A percentile compares a stretch with the other conserved stretches of the same genome.
phyloP scores from a whole-genome alignment of 768 basidiomycete genomes.

The Artomyces pyxidatus region DNA sequence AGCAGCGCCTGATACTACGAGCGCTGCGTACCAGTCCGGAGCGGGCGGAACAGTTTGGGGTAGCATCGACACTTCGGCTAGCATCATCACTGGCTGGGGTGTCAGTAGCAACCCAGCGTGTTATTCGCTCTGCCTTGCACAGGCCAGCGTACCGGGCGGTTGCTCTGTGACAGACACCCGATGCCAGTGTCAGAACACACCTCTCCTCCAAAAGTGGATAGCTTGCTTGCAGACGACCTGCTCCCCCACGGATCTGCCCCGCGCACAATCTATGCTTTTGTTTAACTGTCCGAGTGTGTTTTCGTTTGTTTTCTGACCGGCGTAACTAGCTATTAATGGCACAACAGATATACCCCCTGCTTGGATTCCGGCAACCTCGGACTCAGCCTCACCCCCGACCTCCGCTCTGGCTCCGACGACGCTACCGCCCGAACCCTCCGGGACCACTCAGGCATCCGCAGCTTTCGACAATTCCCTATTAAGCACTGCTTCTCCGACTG shows the following conservation, averaged over 20 bases:
- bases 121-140: background rate
- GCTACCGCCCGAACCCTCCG: too few relatives aligned
- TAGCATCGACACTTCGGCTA: background rate
- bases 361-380: too few relatives aligned
- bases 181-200: background rate
- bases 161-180: background rate
- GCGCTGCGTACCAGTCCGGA: too few relatives aligned
- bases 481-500: too few relatives aligned
- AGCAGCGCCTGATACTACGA: background rate
- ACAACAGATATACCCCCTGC: too few relatives aligned
- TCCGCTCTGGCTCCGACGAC: too few relatives aligned
- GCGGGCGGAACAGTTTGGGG: background rate
- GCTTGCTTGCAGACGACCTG: background rate
- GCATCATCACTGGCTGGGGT: background rate
- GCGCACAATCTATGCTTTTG: background rate
- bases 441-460: too few relatives aligned
- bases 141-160: background rate
- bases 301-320: too few relatives aligned
- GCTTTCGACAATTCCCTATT: too few relatives aligned
- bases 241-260: background rate
- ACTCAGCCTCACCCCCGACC: too few relatives aligned
- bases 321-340: too few relatives aligned
- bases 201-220: background rate
- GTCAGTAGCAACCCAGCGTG: background rate
- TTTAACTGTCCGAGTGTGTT: background rate